These are phyloP conservation scores for Linum lewisii DNA, from an alignment of 345 rosid species.

Conservation along the genomic window DNA sequence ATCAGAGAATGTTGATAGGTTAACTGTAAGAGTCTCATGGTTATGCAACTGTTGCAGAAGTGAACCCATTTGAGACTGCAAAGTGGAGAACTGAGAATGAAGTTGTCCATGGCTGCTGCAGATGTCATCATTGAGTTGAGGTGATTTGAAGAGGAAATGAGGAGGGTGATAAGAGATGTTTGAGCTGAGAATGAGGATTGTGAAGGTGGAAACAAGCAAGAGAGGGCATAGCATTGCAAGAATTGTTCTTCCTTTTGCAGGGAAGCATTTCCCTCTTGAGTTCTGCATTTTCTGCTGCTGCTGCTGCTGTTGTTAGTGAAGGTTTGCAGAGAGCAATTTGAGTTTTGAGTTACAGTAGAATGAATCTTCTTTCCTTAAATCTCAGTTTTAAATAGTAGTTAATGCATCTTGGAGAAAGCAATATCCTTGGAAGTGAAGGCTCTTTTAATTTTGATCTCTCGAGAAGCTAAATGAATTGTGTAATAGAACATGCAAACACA, in stretches of 20 bases:
- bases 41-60: conserved; percentile 34
- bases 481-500: too few species aligned
- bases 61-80: conserved; percentile 32
- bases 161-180: conserved; percentile 18
- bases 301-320: too few species aligned
- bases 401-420: too few species aligned
- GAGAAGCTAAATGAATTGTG: too few species aligned
- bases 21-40: conserved; percentile 16
- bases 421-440: too few species aligned
- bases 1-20: conserved; percentile 27
- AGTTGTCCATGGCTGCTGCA: conserved; percentile 10
- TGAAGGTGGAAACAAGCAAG: conserved; percentile 23
- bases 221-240: conserved; percentile 21
- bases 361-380: conserved; percentile 1
- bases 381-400: background rate
- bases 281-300: conserved; percentile 29
- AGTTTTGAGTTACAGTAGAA: too few species aligned
- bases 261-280: conserved; percentile 22
- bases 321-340: too few species aligned
- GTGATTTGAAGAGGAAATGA: conserved; percentile 15
- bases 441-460: too few species aligned
- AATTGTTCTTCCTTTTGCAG: conserved; percentile 20
- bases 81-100: conserved; percentile 22
- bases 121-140: too few species aligned
- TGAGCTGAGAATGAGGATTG: conserved; percentile 19